phyloP scores from a whole-genome alignment of 495 filamentous ascomycete genomes.

The Letharia columbiana region DNA sequence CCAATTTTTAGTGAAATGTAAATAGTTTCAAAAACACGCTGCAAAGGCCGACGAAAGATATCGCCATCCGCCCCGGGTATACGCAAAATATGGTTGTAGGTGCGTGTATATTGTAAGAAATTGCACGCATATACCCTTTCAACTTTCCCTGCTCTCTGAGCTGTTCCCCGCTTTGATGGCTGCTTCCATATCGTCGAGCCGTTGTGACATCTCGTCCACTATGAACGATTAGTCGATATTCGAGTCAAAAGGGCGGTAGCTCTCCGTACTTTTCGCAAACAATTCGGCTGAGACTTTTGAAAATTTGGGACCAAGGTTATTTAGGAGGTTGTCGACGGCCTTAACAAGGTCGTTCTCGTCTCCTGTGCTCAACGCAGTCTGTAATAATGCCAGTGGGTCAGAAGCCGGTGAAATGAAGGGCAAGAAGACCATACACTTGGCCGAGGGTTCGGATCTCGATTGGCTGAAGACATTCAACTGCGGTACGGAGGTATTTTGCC shows the following conservation, averaged over 20 bases:
- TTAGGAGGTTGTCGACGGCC: conserved; percentile 76
- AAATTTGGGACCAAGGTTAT: conserved; percentile 77
- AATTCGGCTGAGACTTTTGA: conserved; percentile 71
- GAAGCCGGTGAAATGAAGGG: not conserved
- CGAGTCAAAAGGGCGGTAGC: not conserved
- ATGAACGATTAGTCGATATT: conserved; percentile 9
- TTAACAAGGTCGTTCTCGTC: conserved; percentile 57
- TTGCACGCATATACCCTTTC: not conserved
- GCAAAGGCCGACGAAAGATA: not conserved
- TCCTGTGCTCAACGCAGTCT: not conserved
- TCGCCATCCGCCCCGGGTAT: conserved; percentile 1
- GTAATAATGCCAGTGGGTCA: not conserved
- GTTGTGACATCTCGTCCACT: conserved; percentile 95
- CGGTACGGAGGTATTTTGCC: too few relatives aligned
- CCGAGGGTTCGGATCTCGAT: not conserved
- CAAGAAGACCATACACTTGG: not conserved
- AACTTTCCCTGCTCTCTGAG: conserved; percentile 19
- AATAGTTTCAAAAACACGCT: not conserved
- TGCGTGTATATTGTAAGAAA: not conserved
- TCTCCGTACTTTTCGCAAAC: conserved; percentile 69
- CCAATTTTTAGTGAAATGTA: too few relatives aligned
- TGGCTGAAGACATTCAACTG: not conserved
- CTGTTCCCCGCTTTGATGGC: conserved; percentile 50
- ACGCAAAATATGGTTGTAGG: too few relatives aligned
- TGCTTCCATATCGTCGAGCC: conserved; percentile 79